A percentile compares a stretch with the other conserved stretches of the same genome.
phyloP scores from a whole-genome alignment of 257 asterid species.

The Capsicum pubescens region DNA sequence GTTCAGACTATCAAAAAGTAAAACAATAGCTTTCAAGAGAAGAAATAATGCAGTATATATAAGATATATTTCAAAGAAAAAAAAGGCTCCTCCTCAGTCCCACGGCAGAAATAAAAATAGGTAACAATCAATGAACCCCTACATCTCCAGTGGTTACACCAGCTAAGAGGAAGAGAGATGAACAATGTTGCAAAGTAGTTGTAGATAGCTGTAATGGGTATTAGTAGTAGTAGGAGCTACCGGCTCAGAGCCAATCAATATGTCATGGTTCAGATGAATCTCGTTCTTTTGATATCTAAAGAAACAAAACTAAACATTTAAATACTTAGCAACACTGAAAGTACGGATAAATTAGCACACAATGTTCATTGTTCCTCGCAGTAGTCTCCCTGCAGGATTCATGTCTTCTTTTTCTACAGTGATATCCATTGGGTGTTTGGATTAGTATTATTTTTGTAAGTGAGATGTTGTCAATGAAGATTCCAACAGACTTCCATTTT shows the following conservation, averaged over 20 bases:
- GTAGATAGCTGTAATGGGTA: too few relatives aligned
- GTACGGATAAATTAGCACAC: background rate
- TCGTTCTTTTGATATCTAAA: background rate
- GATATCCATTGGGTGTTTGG: background rate
- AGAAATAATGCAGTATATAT: too few relatives aligned
- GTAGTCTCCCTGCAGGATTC: background rate
- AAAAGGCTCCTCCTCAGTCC: too few relatives aligned
- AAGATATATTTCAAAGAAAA: too few relatives aligned
- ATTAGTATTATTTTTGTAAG: background rate
- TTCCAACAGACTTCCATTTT: slow-evolving; percentile 36
- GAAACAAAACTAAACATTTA: background rate
- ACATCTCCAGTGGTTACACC: too few relatives aligned
- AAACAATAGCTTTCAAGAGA: too few relatives aligned
- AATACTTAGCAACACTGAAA: background rate
- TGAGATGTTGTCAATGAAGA: slow-evolving; percentile 22
- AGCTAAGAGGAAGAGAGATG: too few relatives aligned
- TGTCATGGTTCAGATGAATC: background rate
- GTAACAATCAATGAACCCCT: too few relatives aligned
- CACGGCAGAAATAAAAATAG: too few relatives aligned
- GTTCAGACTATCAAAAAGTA: too few relatives aligned
- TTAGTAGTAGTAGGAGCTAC: background rate
- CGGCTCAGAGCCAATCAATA: background rate
- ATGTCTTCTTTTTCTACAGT: background rate
- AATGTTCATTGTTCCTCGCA: background rate
- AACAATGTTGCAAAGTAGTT: too few relatives aligned